Percentiles rank a stretch among this genome's conserved stretches.
phyloP scores from a whole-genome alignment of 495 filamentous ascomycete genomes.

The Neurospora sp. region DNA sequence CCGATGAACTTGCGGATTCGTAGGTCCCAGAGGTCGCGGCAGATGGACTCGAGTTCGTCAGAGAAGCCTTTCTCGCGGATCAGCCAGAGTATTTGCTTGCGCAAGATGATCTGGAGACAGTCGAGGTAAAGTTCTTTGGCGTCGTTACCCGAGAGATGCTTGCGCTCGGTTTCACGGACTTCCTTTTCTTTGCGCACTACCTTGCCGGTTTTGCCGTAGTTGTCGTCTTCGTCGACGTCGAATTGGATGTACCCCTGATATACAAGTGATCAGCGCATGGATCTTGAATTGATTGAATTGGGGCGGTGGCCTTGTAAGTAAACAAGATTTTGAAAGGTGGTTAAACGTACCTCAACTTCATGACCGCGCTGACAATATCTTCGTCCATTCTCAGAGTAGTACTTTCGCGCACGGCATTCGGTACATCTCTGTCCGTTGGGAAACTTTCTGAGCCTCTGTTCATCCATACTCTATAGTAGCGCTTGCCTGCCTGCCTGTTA shows the following conservation, averaged over 20 bases:
- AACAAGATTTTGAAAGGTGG: background rate
- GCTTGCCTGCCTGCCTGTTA: background rate
- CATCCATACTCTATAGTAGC: background rate
- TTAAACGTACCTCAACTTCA: constrained; percentile 32
- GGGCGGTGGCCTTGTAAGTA: background rate
- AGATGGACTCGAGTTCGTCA: constrained; percentile 37
- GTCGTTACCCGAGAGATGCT: constrained; percentile 50
- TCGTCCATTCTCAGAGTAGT: constrained; percentile 38
- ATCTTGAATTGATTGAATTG: background rate
- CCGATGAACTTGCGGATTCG: constrained; percentile 30
- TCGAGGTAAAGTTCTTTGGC: constrained; percentile 74
- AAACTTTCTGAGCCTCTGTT: constrained; percentile 18
- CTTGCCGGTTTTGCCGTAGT: constrained; percentile 55
- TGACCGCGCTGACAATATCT: constrained; percentile 47
- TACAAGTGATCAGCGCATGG: background rate
- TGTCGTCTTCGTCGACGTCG: constrained; percentile 63
- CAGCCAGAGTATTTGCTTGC: constrained; percentile 34
- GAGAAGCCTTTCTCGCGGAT: constrained; percentile 30
- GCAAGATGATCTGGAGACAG: constrained; percentile 66
- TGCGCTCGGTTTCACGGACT: constrained; percentile 43
- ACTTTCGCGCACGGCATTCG: constrained; percentile 37
- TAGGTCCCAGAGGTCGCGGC: constrained; percentile 43
- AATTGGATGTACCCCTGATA: constrained; percentile 40
- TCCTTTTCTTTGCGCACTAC: constrained; percentile 34
- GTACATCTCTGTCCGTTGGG: constrained; percentile 34